Evolutionary conservation across 1,284 basidiomycete species (phyloP).

Genomic region (Wallemia mellicola): DNA sequence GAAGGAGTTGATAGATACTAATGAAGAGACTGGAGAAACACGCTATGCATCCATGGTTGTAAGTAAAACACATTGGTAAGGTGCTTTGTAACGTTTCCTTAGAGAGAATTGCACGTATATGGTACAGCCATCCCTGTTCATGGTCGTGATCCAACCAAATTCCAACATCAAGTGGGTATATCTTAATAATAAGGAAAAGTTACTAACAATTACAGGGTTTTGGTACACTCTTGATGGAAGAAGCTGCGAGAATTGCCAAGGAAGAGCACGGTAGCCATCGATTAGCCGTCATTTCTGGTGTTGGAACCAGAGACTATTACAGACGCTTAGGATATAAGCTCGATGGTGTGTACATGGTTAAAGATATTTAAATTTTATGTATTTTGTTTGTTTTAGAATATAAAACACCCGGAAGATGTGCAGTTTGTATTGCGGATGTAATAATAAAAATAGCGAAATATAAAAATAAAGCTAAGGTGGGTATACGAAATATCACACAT

Average conservation of each 20-base stretch:
- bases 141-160: conserved; percentile 86
- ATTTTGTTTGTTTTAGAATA: not conserved
- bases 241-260: conserved; percentile 88
- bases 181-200: conserved; percentile 6
- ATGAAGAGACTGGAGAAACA: conserved; percentile 54
- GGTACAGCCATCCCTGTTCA: conserved; percentile 94
- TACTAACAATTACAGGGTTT: conserved; percentile 35
- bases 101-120: conserved; percentile 41
- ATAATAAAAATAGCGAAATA: not conserved
- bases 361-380: conserved; percentile 17
- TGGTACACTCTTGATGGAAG: conserved; percentile 92
- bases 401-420: not conserved
- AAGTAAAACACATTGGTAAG: too few relatives aligned
- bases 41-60: conserved; percentile 17
- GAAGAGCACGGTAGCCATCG: conserved; percentile 89
- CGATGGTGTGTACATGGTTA: conserved; percentile 94
- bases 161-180: conserved; percentile 52
- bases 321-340: conserved; percentile 70
- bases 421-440: not conserved
- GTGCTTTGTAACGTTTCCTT: not conserved
- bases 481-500: too few relatives aligned
- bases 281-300: conserved; percentile 82
- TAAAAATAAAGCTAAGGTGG: too few relatives aligned
- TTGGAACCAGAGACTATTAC: conserved; percentile 84
- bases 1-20: conserved; percentile 50